Evolutionary conservation across 1,139 yeast species (phyloP), one percentile per base, ranked within the genome.

Genomic region (Insectozyma bohioensis): DNA sequence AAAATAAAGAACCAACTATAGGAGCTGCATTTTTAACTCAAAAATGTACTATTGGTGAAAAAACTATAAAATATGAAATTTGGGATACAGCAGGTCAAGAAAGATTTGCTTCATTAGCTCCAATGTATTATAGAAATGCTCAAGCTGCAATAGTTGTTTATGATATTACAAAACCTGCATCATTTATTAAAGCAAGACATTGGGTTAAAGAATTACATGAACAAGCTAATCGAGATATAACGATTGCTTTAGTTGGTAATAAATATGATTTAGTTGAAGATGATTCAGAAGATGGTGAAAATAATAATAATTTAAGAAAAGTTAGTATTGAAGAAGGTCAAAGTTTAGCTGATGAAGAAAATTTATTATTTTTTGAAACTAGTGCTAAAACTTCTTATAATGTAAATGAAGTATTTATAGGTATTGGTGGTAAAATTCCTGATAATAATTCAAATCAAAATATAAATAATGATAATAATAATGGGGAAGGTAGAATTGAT

Each of bases 51-150:
- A 82, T 92, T 49, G 94, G 94, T 24, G 88, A 85, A 44, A 78
- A 85, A 47, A 85, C 95, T 11, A 88, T 92, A 54, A 92, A 92
- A 58, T 92, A 88, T 61, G 98, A 92, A 59, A 92, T 92, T 45
- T 92, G 97, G 97, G 98, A 92, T 56, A 92, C 98, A 10, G 98
- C 98, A 0, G 98, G 98, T 12, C 98, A 92, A 63, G 98, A 92
- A 59, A 68, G 98, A 43, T 92, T 92, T 67, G 97, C 97, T 4
- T 84, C 94, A 22, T 72, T 92, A 54, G 97, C 97, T 1, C 98
- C 97, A 16, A 85, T 92, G 95, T 92, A 92, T 62, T 92, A 92
- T 67, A 78, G 98, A 55, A 92, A 92, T 53, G 97, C 98, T n/a
- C 97, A 92, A 59, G 95, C 96, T 22, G 98, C 98, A 0, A 67